Base-by-base conservation (phyloP, 176 grass and related monocot genomes). In the Triticum monococcum region DNA sequence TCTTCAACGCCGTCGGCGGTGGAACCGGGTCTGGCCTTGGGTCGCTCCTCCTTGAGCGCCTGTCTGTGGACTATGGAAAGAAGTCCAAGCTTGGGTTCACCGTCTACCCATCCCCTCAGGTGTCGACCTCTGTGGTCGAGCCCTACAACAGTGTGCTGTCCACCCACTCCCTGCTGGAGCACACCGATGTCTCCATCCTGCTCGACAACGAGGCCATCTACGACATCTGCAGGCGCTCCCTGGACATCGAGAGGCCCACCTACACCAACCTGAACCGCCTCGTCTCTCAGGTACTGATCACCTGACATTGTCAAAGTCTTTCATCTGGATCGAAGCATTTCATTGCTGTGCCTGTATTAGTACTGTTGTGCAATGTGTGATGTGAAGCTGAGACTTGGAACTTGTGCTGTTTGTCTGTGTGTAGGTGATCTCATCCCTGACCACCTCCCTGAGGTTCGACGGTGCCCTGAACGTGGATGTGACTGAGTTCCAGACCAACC, bases 161-260 rank as follows among this genome's bases (percentile, higher is more conserved):
- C n/a, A 96, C 94, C 37, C 94, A 91, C 82, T 86, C 87, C 14
- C 91, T 96, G 24, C 82, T 96, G 30, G 87, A 92, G 91, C 94
- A 96, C 69, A 96, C 94, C 16, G 94, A 96, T 88, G 91, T 96
- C 40, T 86, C 91, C n/a, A 86, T 96, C 62, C 79, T 96, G 71
- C 91, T 93, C 20, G 94, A 96, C 82, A 96, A 93, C 3, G 91
- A 96, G 85, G 94, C 94, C 77, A 96, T 96, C 77, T 96, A 96
- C 18, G 91, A 93, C 75, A 93, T 96, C 72, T 96, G 94, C 85
- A 86, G 85, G 72, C 91, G 94, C 60, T 96, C 94, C 1, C 83
- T 96, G 5, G 89, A 92, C 80, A 96, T 96, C 28, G 94, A 96
- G 75, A 88, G 91, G 59, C 91, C 94, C 13, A 93, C 79, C 56